Percentiles rank a stretch among this genome's conserved stretches.
Conservation (phyloP, 202 grass and related monocot species). For the Setaria italica region DNA sequence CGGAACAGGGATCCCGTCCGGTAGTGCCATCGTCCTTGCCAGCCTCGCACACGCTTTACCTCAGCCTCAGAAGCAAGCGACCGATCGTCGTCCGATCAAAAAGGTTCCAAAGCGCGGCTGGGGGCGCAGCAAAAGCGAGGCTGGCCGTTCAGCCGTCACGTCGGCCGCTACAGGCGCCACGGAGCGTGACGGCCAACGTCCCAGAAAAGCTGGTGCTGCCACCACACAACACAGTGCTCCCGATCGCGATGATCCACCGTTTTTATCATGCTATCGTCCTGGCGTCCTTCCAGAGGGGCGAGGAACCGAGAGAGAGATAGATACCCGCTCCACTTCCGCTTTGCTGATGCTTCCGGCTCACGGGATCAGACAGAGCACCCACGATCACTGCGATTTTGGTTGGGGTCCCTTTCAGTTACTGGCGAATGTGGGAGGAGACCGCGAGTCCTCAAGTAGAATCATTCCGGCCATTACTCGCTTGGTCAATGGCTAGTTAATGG, state of each 20-base stretch:
- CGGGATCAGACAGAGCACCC: conserved; percentile 5
- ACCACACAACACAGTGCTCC: conserved; percentile 27
- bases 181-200: neutral
- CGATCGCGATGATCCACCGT: conserved; percentile 21
- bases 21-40: neutral
- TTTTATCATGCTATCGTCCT: neutral
- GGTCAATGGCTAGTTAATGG: conserved; percentile 47
- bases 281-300: neutral
- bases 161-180: conserved; percentile 27
- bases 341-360: conserved; percentile 33
- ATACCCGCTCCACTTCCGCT: conserved; percentile 32
- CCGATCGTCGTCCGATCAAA: neutral
- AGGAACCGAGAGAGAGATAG: neutral
- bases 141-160: conserved; percentile 25
- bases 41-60: neutral
- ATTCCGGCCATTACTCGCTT: conserved; percentile 33
- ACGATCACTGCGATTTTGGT: conserved; percentile 24
- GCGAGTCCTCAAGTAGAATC: conserved; percentile 30
- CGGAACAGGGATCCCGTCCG: conserved; percentile 29
- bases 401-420: conserved; percentile 39
- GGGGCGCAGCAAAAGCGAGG: neutral
- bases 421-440: conserved; percentile 25
- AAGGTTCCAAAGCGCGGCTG: neutral
- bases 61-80: neutral
- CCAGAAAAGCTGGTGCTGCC: conserved; percentile 14